Base-by-base conservation (phyloP, 768 basidiomycete species). In the Heimioporus sp. region DNA sequence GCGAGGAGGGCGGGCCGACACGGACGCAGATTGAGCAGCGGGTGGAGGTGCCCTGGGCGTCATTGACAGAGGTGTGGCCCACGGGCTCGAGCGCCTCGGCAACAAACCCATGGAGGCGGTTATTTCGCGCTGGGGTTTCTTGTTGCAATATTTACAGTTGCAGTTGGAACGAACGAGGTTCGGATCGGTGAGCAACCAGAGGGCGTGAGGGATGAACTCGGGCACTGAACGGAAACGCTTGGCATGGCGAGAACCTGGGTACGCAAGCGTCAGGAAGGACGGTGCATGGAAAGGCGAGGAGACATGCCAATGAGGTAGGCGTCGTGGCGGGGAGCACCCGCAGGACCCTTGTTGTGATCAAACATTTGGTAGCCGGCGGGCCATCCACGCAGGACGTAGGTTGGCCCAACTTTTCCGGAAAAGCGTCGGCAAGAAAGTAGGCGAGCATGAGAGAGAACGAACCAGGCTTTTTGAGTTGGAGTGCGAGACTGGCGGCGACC, bases 131-230 rank as follows among this genome's bases (percentile, higher is more conserved):
- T 92, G 90, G 0, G 83, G 72, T 55, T 80, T 76, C 60, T 84
- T 85, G 38, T 79, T 71, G 63, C 89, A 92, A 59, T 92, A 92
- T 64, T 90, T 90, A 72, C 90, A 92, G 31, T 70, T 69, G 61
- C 90, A 92, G 39, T 77, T 77, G 3, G 65, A 61, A 41, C 75
- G 75, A 53, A 77, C 65, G 53, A 77, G 62, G 2, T 72, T 72
- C 1, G 72, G 61, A 52, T 88, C 84, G 8, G 73, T 72, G 65
- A 85, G 74, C 10, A 93, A 78, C 90, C 90, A 93, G 52, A 83
- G 73, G 3, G 87, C 87, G 60, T 94, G 92, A 5, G 90, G 90
- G 43, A 87, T 79, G 65, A 93, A 91, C 64, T 94, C 92, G 43
- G 86, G 86, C n/a, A 83, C 73, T 12, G 90, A 92, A 39, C 92